Evolutionary conservation across 371 early-diverging fungal genomes (phyloP).

Genomic region (Syncephalastrum monosporum): DNA sequence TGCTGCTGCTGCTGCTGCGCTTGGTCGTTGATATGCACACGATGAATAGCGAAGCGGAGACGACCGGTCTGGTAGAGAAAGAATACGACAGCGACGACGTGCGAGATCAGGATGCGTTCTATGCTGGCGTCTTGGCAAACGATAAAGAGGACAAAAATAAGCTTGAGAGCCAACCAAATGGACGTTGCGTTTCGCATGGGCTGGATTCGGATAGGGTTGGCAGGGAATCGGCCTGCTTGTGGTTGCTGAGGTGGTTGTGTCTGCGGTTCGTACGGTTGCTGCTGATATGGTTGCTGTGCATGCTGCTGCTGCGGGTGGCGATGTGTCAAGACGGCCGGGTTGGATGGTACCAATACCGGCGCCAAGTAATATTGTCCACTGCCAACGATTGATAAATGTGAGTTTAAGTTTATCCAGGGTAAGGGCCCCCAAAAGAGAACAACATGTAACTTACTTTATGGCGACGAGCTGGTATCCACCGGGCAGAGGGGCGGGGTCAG

Average conservation of each 20-base stretch:
- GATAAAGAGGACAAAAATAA: conserved; percentile 36
- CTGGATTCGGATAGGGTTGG: conserved; percentile 11
- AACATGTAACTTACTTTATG: conserved; percentile 29
- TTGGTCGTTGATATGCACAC: conserved; percentile 28
- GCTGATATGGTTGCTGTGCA: conserved; percentile 6
- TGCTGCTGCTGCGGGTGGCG: conserved; percentile 7
- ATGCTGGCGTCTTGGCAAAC: conserved; percentile 44
- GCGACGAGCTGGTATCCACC: conserved; percentile 44
- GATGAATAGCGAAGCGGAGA: conserved; percentile 37
- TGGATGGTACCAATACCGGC: conserved; percentile 29
- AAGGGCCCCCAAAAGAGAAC: background rate
- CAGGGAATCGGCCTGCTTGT: conserved; percentile 3
- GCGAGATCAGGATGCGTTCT: conserved; percentile 38
- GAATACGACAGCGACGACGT: conserved; percentile 33
- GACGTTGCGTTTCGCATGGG: conserved; percentile 25
- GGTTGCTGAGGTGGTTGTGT: conserved; percentile 9
- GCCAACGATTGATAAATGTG: background rate
- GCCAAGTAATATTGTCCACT: conserved; percentile 47
- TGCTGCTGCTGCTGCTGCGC: conserved; percentile 8
- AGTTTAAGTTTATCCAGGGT: background rate
- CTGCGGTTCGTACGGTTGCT: background rate
- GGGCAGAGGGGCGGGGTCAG: conserved; percentile 25
- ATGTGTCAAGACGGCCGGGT: conserved; percentile 5
- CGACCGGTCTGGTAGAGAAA: conserved; percentile 48
- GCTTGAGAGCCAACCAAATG: conserved; percentile 42